Percentiles rank a stretch among this genome's conserved stretches.
These are phyloP conservation scores for Geranium brycei DNA, from an alignment of 345 rosid species.

Conservation along the genomic window DNA sequence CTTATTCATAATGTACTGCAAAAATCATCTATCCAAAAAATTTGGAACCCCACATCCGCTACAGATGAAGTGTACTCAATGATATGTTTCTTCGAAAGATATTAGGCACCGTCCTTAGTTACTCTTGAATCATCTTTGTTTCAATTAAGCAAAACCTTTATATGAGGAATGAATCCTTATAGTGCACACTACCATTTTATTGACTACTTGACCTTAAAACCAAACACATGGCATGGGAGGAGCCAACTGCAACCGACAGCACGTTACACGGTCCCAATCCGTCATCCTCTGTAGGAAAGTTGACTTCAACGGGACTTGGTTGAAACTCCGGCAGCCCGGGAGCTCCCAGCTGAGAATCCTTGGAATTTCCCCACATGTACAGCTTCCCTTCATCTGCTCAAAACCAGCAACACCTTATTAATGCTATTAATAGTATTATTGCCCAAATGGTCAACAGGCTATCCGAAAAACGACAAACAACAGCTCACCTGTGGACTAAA, in stretches of 20 bases:
- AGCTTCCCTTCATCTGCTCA: conserved; percentile 58
- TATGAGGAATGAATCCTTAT: no score
- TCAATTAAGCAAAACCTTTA: no score
- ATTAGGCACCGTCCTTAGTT: no score
- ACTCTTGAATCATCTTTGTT: no score
- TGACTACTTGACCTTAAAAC: conserved; percentile 34
- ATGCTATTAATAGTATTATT: conserved; percentile 1
- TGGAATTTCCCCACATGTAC: conserved; percentile 92
- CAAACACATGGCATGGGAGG: conserved; percentile 79
- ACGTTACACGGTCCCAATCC: conserved; percentile 43
- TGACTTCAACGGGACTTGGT: conserved; percentile 52
- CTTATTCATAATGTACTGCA: no score
- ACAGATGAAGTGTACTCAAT: no score
- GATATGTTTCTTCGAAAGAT: no score
- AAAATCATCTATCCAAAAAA: no score
- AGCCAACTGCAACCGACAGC: conserved; percentile 63
- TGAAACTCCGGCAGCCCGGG: conserved; percentile 74
- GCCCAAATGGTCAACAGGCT: neutral
- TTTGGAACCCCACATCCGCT: no score
- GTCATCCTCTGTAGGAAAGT: conserved; percentile 62
- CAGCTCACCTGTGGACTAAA: no score
- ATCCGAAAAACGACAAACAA: neutral
- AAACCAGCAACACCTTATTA: conserved; percentile 1
- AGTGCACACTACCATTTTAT: no score
- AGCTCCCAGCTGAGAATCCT: conserved; percentile 78